Base-by-base conservation (phyloP, 768 basidiomycete species). In the Rhodotorula toruloides region DNA sequence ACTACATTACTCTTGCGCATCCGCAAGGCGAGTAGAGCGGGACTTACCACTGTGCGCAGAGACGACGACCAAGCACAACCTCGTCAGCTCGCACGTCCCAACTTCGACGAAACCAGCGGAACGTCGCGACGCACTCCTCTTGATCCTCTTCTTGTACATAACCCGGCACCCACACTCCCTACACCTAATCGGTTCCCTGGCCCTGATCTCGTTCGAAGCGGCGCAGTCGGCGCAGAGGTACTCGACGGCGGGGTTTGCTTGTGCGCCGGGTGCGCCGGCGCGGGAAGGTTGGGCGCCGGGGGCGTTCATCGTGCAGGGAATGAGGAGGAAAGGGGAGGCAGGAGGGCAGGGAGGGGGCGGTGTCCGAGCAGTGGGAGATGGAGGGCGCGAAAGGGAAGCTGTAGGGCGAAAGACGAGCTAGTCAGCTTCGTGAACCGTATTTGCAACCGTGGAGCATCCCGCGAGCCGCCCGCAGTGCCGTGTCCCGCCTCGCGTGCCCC, bases 141-240 rank as follows among this genome's bases (percentile, higher is more conserved):
- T 89, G 31, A 92, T 94, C 74, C 94, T 81, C 78, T 93, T 96
- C 80, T 98, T 98, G 80, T 96, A 97, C 90, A 98, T 92, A 77
- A 98, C 94, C 58, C 94, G 86, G 78, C 97, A 94, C 6, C 94
- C 94, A 75, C 94, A 98, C 76, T 97, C 91, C 72, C 89, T 83
- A 79, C 94, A 98, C 62, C 94, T 87, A 70, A 97, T 93, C 48
- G 91, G 90, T 77, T 98, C 94, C 65, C 90, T 82, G 13, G 89
- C 82, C 78, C 86, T 87, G 76, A 97, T 91, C 75, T 89, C 87
- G 77, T 93, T 96, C 79, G 88, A 88, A 2, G 87, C 88, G 66
- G 90, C 89, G 76, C 93, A 97, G 76, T 96, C 93, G 40, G 90
- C 90, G 74, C 90, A 91, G 43, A 88, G 82, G 72, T 91, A 91